Percentiles rank a stretch among this genome's conserved stretches.
phyloP scores from a whole-genome alignment of 2,329 filamentous ascomycete species.

The Scleromitrula shiraiana region DNA sequence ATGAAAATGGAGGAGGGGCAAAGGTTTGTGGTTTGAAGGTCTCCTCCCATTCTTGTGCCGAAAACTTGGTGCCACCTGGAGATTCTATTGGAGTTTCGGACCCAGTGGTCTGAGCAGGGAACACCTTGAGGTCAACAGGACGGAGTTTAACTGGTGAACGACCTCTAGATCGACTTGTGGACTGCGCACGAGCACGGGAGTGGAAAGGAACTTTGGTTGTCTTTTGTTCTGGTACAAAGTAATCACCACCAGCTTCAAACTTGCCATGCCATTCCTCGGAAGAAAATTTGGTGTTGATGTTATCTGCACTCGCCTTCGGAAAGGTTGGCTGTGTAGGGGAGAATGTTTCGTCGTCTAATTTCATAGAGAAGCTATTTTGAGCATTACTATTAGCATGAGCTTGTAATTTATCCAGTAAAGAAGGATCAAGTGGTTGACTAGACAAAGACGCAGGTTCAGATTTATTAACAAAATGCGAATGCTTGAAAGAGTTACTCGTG shows the following conservation, averaged over 20 bases:
- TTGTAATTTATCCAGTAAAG: constrained; percentile 6
- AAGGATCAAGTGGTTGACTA: constrained; percentile 8
- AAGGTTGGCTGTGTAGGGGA: constrained; percentile 35
- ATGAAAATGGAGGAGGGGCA: constrained; percentile 19
- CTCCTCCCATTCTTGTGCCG: constrained; percentile 25
- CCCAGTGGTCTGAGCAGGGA: constrained; percentile 6
- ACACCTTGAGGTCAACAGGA: constrained; percentile 15
- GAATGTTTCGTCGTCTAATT: constrained; percentile 37
- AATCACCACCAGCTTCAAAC: constrained; percentile 27
- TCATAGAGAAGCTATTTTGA: constrained; percentile 34
- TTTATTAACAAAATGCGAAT: constrained; percentile 10
- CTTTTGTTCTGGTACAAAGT: constrained; percentile 24
- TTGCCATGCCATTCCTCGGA: constrained; percentile 37
- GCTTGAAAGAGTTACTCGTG: constrained; percentile 16
- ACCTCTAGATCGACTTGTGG: constrained; percentile 22
- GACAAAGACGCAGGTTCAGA: constrained; percentile 9
- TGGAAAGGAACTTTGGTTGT: constrained; percentile 9
- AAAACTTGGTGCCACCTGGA: constrained; percentile 27
- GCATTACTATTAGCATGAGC: constrained; percentile 19
- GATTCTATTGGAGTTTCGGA: constrained; percentile 20
- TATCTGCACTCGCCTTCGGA: constrained; percentile 45
- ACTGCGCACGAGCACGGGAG: constrained; percentile 20
- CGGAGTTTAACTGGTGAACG: constrained; percentile 27
- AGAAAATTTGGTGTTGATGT: constrained; percentile 54
- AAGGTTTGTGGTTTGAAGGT: constrained; percentile 29